phyloP scores from a whole-genome alignment of 208 protist species.

The Phytomonas sp. region DNA sequence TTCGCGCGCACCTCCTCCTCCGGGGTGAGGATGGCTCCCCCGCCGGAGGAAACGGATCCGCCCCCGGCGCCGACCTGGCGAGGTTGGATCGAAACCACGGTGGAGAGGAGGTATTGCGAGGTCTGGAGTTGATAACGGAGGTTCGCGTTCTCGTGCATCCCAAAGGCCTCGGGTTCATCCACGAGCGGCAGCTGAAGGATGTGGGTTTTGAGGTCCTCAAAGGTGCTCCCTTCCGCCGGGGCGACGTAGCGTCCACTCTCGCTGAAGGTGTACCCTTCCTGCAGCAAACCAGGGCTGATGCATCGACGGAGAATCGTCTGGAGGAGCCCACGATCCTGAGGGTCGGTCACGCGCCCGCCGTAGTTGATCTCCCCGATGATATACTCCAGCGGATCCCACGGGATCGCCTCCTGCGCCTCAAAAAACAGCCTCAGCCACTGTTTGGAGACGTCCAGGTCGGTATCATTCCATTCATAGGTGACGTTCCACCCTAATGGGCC shows the following conservation, averaged over 20 bases:
- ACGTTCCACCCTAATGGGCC: conserved; percentile 97
- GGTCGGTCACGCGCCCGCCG: conserved; percentile 97
- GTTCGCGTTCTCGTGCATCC: conserved; percentile 96
- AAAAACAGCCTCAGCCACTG: conserved; percentile 95
- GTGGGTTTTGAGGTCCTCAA: conserved; percentile 67
- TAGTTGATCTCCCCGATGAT: conserved; percentile 98
- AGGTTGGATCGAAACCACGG: conserved; percentile 90
- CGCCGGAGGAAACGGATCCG: background rate
- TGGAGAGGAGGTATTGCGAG: conserved; percentile 87
- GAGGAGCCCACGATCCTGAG: conserved; percentile 92
- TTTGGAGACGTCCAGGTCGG: conserved; percentile 94
- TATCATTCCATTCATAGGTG: conserved; percentile 97
- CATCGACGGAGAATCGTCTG: conserved; percentile 89
- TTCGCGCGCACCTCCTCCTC: conserved; percentile 91
- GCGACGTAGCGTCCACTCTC: conserved; percentile 72
- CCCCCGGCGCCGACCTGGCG: conserved; percentile 30
- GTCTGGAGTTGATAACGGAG: conserved; percentile 94
- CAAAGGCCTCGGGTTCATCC: conserved; percentile 94
- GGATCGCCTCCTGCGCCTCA: conserved; percentile 91
- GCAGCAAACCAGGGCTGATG: conserved; percentile 71
- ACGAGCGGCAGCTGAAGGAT: conserved; percentile 83
- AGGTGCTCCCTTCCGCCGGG: conserved; percentile 12
- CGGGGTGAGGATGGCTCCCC: conserved; percentile 22
- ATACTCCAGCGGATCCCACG: conserved; percentile 96
- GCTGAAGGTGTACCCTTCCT: conserved; percentile 85